Percentiles rank a stretch among this genome's conserved stretches.
Conservation (phyloP, 2,329 filamentous ascomycete genomes). For the Phialophora tarda region DNA sequence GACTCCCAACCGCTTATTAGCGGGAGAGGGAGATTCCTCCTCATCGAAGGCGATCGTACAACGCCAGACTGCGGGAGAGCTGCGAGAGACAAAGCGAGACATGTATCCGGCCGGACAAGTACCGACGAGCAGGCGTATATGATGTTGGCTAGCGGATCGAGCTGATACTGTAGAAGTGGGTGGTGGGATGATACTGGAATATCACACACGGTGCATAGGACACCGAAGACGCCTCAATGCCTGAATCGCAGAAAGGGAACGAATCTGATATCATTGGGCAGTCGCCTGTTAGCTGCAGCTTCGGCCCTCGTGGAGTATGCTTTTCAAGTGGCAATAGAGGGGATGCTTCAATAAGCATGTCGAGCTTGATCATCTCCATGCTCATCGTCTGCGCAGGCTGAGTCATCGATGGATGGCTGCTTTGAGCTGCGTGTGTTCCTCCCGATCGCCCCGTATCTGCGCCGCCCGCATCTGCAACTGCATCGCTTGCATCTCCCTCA, state of each 20-base stretch:
- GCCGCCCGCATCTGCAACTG: neutral
- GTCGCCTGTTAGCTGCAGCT: neutral
- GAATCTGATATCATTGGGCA: neutral
- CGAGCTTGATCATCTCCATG: slow-evolving; percentile 20
- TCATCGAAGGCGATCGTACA: neutral
- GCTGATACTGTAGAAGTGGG: neutral
- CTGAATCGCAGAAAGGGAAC: too few relatives aligned
- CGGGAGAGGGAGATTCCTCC: neutral
- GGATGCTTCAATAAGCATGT: slow-evolving; percentile 20
- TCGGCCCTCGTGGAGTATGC: neutral
- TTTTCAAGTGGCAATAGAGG: neutral
- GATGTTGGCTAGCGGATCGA: neutral
- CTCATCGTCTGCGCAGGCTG: slow-evolving; percentile 21
- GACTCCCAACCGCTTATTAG: neutral
- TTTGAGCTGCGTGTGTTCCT: slow-evolving; percentile 11
- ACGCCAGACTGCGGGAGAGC: neutral
- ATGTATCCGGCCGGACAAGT: neutral
- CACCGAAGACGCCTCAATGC: neutral
- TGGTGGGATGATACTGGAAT: neutral
- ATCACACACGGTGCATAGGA: neutral
- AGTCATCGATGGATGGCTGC: slow-evolving; percentile 28
- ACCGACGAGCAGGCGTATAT: neutral
- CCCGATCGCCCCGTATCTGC: slow-evolving; percentile 1
- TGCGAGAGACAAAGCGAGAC: neutral
- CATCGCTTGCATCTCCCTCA: slow-evolving; percentile 7